Conservation (phyloP, 371 early-diverging fungal species). For the Mortierella sp. region DNA sequence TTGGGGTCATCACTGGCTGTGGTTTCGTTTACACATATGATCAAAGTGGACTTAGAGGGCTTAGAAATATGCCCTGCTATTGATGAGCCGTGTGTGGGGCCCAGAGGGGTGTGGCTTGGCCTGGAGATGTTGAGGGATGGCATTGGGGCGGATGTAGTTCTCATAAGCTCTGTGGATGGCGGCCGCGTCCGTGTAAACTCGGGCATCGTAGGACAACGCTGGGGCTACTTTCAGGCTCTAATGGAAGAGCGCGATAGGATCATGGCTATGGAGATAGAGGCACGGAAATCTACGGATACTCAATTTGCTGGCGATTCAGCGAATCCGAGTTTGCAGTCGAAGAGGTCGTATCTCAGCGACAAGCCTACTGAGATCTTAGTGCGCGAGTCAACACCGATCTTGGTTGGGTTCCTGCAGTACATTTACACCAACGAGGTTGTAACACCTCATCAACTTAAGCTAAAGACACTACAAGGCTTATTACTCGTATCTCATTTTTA, state of each 20-base stretch:
- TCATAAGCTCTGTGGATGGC: constrained; percentile 68
- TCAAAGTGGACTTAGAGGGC: constrained; percentile 75
- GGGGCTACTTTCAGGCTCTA: constrained; percentile 69
- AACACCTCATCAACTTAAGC: constrained; percentile 64
- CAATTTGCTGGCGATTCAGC: not conserved
- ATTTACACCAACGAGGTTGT: constrained; percentile 74
- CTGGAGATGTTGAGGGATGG: constrained; percentile 69
- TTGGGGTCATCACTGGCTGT: not conserved
- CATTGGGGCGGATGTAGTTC: constrained; percentile 66
- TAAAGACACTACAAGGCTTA: constrained; percentile 69
- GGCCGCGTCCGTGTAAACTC: constrained; percentile 69
- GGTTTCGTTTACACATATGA: constrained; percentile 67
- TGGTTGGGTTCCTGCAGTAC: constrained; percentile 72
- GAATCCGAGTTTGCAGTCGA: not conserved
- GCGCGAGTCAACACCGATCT: constrained; percentile 68
- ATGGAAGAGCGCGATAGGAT: constrained; percentile 59
- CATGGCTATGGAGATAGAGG: not conserved
- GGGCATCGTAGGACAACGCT: constrained; percentile 72
- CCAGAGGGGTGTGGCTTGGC: constrained; percentile 69
- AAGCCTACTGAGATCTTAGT: constrained; percentile 54
- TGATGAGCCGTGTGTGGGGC: constrained; percentile 61
- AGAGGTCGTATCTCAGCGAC: constrained; percentile 24
- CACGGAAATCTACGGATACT: not conserved
- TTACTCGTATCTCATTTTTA: constrained; percentile 69
- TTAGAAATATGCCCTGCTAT: constrained; percentile 68